Conservation (phyloP, 1,284 basidiomycete species). For the Ganoderma leucocontextum region DNA sequence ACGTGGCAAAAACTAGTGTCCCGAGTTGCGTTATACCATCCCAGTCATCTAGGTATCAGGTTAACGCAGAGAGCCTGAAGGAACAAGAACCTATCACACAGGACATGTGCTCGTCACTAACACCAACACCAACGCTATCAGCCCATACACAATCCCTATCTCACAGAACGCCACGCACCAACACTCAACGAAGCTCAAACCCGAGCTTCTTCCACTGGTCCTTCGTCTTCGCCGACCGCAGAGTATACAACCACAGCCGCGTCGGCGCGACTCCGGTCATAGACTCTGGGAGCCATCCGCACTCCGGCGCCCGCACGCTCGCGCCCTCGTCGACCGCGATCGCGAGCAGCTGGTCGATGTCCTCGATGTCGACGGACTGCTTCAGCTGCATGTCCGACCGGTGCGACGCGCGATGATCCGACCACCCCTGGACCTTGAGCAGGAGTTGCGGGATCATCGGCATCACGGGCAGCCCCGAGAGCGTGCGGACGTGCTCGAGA, state of each 20-base stretch:
- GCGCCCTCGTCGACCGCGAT: slow-evolving; percentile 38
- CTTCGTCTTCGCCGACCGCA: slow-evolving; percentile 2
- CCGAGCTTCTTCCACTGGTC: slow-evolving; percentile 5
- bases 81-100: background rate
- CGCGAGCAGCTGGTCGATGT: slow-evolving; percentile 51
- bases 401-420: slow-evolving; percentile 49
- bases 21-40: background rate
- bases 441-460: slow-evolving; percentile 55
- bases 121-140: background rate
- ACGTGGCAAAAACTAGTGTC: background rate
- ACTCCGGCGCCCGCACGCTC: slow-evolving; percentile 14
- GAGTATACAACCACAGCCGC: slow-evolving; percentile 21
- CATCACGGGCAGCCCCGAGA: slow-evolving; percentile 49
- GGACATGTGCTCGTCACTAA: background rate
- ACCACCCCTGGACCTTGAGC: slow-evolving; percentile 60
- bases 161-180: background rate
- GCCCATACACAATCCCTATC: background rate
- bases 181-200: background rate
- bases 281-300: slow-evolving; percentile 25
- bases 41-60: background rate
- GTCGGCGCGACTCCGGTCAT: slow-evolving; percentile 17
- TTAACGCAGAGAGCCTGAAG: background rate
- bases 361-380: slow-evolving; percentile 50
- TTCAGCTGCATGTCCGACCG: slow-evolving; percentile 47
- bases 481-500: slow-evolving; percentile 35